phyloP scores from a whole-genome alignment of 139 green algal species.

The Chlorella sp. region DNA sequence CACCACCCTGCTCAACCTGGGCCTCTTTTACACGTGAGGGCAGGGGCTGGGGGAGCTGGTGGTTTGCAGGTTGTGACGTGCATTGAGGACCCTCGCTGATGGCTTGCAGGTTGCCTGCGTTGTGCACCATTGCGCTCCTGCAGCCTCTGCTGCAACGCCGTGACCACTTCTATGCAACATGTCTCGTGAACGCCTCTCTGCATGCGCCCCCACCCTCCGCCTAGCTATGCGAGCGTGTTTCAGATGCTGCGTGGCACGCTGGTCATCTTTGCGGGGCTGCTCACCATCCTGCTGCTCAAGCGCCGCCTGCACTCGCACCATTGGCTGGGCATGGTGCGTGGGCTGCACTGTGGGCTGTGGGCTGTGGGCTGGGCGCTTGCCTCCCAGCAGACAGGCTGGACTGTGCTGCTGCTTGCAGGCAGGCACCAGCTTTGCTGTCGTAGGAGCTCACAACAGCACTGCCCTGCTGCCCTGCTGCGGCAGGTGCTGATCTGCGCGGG shows the following conservation, averaged over 20 bases:
- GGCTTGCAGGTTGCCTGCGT: not conserved
- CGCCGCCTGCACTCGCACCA: conserved; percentile 79
- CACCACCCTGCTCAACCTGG: conserved; percentile 86
- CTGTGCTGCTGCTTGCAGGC: too few species aligned
- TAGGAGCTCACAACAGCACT: too few species aligned
- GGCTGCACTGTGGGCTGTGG: too few species aligned
- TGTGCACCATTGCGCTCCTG: not conserved
- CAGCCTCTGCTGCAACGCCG: not conserved
- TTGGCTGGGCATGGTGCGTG: conserved; percentile 61
- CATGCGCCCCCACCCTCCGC: not conserved
- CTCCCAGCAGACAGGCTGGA: too few species aligned
- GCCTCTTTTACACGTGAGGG: conserved; percentile 84
- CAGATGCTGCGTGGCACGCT: conserved; percentile 92
- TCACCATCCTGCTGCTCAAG: conserved; percentile 81
- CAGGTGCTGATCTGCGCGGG: conserved; percentile 78
- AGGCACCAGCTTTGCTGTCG: too few species aligned
- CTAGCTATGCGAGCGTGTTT: conserved; percentile 79
- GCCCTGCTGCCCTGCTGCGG: too few species aligned
- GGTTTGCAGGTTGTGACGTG: not conserved
- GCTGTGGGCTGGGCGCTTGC: too few species aligned
- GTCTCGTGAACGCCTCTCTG: not conserved
- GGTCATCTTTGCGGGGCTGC: conserved; percentile 83
- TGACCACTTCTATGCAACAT: not conserved
- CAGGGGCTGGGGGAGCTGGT: not conserved
- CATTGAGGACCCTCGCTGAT: not conserved